Evolutionary conservation across 768 basidiomycete genomes (phyloP).

Genomic region (Pleurotus salmoneostramineus): DNA sequence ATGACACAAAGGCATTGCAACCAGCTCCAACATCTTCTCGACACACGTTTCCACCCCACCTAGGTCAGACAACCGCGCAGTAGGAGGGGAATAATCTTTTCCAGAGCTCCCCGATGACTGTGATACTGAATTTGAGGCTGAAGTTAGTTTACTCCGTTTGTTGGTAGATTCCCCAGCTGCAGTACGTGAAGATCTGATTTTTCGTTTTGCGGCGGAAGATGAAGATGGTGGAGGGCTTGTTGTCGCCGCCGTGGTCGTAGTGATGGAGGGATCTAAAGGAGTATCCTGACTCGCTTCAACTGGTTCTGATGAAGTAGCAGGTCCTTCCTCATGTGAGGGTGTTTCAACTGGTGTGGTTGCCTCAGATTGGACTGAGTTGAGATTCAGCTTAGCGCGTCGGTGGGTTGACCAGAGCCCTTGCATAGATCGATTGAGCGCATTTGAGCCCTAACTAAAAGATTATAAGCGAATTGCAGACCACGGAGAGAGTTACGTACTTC

Average conservation of each 20-base stretch:
- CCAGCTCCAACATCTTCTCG: slow-evolving; percentile 94
- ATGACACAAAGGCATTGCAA: slow-evolving; percentile 91
- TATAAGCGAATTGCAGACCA: slow-evolving; percentile 20
- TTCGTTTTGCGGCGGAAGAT: slow-evolving; percentile 50
- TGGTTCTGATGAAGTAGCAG: slow-evolving; percentile 9
- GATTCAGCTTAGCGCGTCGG: slow-evolving; percentile 60
- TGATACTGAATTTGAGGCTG: slow-evolving; percentile 8
- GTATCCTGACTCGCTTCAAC: slow-evolving; percentile 5
- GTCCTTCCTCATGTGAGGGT: slow-evolving; percentile 19
- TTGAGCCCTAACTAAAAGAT: slow-evolving; percentile 63
- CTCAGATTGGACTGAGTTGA: slow-evolving; percentile 43
- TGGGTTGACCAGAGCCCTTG: slow-evolving; percentile 76
- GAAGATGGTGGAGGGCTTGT: slow-evolving; percentile 11
- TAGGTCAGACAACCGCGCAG: slow-evolving; percentile 75
- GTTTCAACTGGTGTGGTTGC: slow-evolving; percentile 17
- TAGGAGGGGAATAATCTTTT: slow-evolving; percentile 72
- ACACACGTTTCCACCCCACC: slow-evolving; percentile 85
- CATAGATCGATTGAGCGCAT: slow-evolving; percentile 75
- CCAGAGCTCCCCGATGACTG: slow-evolving; percentile 27
- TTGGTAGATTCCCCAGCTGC: slow-evolving; percentile 42
- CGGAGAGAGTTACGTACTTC: not conserved
- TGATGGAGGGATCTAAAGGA: not conserved
- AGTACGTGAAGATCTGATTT: slow-evolving; percentile 47
- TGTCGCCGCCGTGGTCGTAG: slow-evolving; percentile 8
- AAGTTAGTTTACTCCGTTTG: slow-evolving; percentile 52